Percentiles rank a stretch among this genome's conserved stretches.
Conservation (phyloP, 805 yeast species). For the Starmera dryadoides region DNA sequence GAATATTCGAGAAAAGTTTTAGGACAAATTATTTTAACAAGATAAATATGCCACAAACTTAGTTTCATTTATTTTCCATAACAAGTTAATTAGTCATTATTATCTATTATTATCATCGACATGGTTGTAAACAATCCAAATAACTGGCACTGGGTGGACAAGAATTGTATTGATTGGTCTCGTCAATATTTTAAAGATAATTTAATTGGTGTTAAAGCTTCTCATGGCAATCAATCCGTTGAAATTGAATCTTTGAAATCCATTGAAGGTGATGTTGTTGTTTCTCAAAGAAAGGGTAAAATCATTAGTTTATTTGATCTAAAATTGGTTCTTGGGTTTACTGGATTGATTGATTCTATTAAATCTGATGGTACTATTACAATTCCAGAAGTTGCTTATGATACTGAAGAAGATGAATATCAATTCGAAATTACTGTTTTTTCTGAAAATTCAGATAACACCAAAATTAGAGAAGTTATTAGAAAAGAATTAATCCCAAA, state of each 20-base stretch:
- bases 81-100: too few species aligned
- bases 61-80: too few species aligned
- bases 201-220: slow-evolving; percentile 38
- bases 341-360: slow-evolving; percentile 36
- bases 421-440: slow-evolving; percentile 74
- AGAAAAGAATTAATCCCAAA: slow-evolving; percentile 57
- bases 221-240: slow-evolving; percentile 22
- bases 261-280: slow-evolving; percentile 94
- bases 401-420: slow-evolving; percentile 76
- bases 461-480: slow-evolving; percentile 39
- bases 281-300: slow-evolving; percentile 94
- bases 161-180: slow-evolving; percentile 93
- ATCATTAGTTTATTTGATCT: slow-evolving; percentile 88
- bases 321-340: slow-evolving; percentile 52
- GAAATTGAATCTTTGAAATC: slow-evolving; percentile 28
- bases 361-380: slow-evolving; percentile 64
- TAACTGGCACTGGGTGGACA: slow-evolving; percentile 99
- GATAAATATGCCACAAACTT: too few species aligned
- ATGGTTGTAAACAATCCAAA: slow-evolving; percentile 97
- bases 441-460: slow-evolving; percentile 46
- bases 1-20: too few species aligned
- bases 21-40: too few species aligned
- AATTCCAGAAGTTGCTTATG: slow-evolving; percentile 92
- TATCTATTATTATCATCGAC: too few species aligned
- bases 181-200: slow-evolving; percentile 62